These are phyloP conservation scores for Russula sp. DNA, from an alignment of 768 basidiomycete species.

Conservation along the genomic window DNA sequence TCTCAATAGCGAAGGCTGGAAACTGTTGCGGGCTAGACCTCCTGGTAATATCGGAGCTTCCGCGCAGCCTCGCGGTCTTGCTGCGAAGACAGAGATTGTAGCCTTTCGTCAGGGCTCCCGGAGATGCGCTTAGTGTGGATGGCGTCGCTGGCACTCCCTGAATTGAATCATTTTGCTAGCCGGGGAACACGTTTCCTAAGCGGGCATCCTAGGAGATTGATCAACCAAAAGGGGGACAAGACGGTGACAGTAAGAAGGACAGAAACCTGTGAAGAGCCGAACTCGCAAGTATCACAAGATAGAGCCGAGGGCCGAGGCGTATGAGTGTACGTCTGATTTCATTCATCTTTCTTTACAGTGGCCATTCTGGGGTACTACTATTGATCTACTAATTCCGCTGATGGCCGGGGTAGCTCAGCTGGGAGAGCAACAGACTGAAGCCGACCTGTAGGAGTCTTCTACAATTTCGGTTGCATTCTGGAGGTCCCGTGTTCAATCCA, in stretches of 20 bases:
- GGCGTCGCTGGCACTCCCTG: not conserved
- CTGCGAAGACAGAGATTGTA: not conserved
- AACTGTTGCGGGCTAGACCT: too few species aligned
- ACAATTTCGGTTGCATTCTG: conserved; percentile 34
- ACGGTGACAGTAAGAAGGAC: too few species aligned
- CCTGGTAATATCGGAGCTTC: too few species aligned
- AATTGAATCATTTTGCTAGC: not conserved
- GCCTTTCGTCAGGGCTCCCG: not conserved
- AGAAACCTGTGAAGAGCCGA: too few species aligned
- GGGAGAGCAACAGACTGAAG: conserved; percentile 31
- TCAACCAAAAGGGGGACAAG: too few species aligned
- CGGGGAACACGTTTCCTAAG: not conserved
- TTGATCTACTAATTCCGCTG: not conserved
- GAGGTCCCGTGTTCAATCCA: conserved; percentile 77
- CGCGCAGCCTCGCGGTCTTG: not conserved
- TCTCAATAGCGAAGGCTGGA: not conserved
- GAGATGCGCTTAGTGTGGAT: not conserved
- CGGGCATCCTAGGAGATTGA: too few species aligned
- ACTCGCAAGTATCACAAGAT: too few species aligned
- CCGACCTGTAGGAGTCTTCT: not conserved
- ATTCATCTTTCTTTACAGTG: too few species aligned
- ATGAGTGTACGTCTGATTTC: too few species aligned
- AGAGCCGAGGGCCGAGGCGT: too few species aligned
- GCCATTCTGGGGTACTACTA: too few species aligned
- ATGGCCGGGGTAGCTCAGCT: conserved; percentile 28